Evolutionary conservation across 805 yeast species (phyloP).

Genomic region (Wickerhamiella spandovensis): DNA sequence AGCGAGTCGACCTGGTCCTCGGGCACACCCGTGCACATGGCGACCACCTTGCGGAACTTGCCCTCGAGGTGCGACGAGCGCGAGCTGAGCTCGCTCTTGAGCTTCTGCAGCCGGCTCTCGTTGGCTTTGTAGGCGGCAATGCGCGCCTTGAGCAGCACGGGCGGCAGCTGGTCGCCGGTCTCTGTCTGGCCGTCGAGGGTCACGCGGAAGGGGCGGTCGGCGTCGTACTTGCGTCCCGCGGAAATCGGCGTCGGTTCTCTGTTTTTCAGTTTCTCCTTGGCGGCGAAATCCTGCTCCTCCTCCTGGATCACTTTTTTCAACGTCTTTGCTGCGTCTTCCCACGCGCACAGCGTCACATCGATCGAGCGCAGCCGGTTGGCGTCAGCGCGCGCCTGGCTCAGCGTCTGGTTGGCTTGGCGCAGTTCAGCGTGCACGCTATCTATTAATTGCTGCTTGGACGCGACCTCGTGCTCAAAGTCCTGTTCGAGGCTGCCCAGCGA

Average conservation of each 20-base stretch:
- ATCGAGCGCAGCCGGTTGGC: constrained; percentile 34
- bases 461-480: constrained; percentile 47
- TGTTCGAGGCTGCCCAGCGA: constrained; percentile 39
- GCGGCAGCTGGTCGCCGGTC: constrained; percentile 9
- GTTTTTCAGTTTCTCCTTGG: constrained; percentile 24
- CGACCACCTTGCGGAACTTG: constrained; percentile 78
- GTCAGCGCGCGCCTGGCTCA: constrained; percentile 36
- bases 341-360: constrained; percentile 21
- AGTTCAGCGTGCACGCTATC: constrained; percentile 41
- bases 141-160: constrained; percentile 43
- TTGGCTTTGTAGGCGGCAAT: constrained; percentile 68
- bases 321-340: constrained; percentile 24
- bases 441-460: constrained; percentile 38
- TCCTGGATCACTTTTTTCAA: constrained; percentile 49
- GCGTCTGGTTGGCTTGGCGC: constrained; percentile 40
- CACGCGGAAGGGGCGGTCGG: constrained; percentile 80
- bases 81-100: constrained; percentile 40
- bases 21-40: constrained; percentile 80
- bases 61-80: constrained; percentile 46
- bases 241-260: constrained; percentile 2
- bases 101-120: constrained; percentile 39
- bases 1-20: constrained; percentile 67
- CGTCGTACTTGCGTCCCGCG: constrained; percentile 27
- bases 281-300: constrained; percentile 43
- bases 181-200: constrained; percentile 1